Base-by-base conservation (phyloP, 139 green algal genomes). In the Dunaliella primolecta region DNA sequence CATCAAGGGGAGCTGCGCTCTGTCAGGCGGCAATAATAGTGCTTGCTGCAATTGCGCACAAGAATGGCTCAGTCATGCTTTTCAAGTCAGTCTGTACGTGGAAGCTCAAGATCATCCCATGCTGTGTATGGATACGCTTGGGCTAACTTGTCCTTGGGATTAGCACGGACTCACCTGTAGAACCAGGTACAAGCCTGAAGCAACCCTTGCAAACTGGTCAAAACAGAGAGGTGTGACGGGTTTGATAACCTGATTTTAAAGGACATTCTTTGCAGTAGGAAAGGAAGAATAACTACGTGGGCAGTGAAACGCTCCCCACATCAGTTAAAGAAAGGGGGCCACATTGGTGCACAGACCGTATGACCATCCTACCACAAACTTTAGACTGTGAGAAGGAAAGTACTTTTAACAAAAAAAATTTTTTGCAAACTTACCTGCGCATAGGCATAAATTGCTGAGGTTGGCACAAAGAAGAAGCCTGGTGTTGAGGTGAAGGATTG, bases 121-220 rank as follows among this genome's bases (percentile, higher is more conserved):
- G n/a, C n/a, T n/a, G n/a, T n/a, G n/a, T n/a, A n/a, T n/a, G n/a
- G n/a, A n/a, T n/a, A n/a, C n/a, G n/a, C n/a, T n/a, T n/a, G n/a
- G n/a, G n/a, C n/a, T n/a, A n/a, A n/a, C n/a, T n/a, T n/a, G n/a
- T n/a, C n/a, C n/a, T n/a, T n/a, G n/a, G n/a, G n/a, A n/a, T n/a
- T n/a, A n/a, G n/a, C n/a, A n/a, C n/a, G n/a, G n/a, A n/a, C n/a
- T 56, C 33, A 96, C 86, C 81, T 96, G 94, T 31, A 98, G 83
- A 0, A 98, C 78, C 0, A 98, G 93, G 87, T 95, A 98, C 31
- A 97, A 27, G 30, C 89, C 92, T 0, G 90, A 89, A 38, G 91
- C 84, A 0, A 93, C 82, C 29, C 92, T 80, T 0, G 93, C 92
- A 27, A 93, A 78, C 81, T 94, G 87, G 35, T 84, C 79, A 32